phyloP scores from a whole-genome alignment of 1,284 basidiomycete species.

The Cutaneotrichosporon mucoides region DNA sequence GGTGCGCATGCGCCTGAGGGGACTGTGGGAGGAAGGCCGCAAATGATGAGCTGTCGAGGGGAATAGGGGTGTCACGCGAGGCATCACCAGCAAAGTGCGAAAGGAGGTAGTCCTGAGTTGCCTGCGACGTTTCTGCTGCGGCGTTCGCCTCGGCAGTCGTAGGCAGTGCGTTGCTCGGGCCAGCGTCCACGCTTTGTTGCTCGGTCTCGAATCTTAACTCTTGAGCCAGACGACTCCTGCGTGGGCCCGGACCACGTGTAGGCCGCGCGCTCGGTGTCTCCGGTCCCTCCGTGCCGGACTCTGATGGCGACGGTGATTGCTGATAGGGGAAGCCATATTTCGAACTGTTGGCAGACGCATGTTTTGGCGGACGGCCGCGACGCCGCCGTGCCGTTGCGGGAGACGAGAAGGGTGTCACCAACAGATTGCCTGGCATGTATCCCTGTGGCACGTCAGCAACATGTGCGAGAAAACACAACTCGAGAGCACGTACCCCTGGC shows the following conservation, averaged over 20 bases:
- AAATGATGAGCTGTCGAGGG: constrained; percentile 28
- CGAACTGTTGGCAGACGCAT: not conserved
- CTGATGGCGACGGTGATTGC: constrained; percentile 2
- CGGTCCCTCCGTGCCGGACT: constrained; percentile 1
- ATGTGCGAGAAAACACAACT: too few relatives aligned
- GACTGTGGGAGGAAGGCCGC: constrained; percentile 30
- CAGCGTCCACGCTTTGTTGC: not conserved
- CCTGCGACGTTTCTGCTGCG: constrained; percentile 2
- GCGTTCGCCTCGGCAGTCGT: not conserved
- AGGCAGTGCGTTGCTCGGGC: constrained; percentile 6
- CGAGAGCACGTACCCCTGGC: constrained; percentile 7
- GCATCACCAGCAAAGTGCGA: constrained; percentile 22
- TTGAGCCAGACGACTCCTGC: constrained; percentile 16
- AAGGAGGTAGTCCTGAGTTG: constrained; percentile 28
- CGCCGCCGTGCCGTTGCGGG: constrained; percentile 34
- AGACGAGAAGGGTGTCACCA: constrained; percentile 28
- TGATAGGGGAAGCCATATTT: constrained; percentile 7
- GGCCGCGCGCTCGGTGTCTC: constrained; percentile 7
- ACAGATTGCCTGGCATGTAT: not conserved
- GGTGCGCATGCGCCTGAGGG: constrained; percentile 1
- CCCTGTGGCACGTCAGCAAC: constrained; percentile 9
- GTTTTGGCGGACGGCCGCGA: constrained; percentile 36
- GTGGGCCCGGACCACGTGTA: not conserved
- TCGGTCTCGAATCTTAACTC: constrained; percentile 8
- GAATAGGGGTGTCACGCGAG: constrained; percentile 5